A percentile compares a stretch with the other conserved stretches of the same genome.
phyloP scores from a whole-genome alignment of 495 filamentous ascomycete genomes.

The Neurospora intermedia region DNA sequence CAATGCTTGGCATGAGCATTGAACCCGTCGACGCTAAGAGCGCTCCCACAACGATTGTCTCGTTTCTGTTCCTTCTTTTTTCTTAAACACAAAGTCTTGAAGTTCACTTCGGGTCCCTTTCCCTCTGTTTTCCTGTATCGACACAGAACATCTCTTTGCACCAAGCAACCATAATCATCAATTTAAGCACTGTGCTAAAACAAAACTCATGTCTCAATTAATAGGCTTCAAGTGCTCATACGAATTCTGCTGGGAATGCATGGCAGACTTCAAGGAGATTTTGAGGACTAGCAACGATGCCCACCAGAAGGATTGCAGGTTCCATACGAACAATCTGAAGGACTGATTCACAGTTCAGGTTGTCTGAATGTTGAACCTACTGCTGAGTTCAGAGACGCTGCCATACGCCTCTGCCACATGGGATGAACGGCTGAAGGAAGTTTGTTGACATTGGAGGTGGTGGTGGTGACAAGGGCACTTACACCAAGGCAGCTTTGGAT shows the following conservation, averaged over 20 bases:
- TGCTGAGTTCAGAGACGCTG: neutral
- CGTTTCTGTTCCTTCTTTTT: neutral
- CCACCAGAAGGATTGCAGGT: slow-evolving; percentile 5
- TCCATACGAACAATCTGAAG: slow-evolving; percentile 8
- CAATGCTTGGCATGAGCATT: neutral
- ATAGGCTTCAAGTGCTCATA: slow-evolving; percentile 11
- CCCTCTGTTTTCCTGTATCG: neutral
- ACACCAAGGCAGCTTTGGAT: neutral
- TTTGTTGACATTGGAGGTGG: neutral
- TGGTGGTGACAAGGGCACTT: neutral
- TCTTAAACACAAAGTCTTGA: neutral
- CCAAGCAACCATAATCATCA: neutral
- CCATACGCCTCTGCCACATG: neutral
- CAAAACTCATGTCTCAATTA: neutral
- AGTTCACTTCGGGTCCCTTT: neutral
- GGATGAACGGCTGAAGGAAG: neutral
- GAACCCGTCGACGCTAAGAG: neutral
- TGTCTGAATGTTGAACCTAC: too few species aligned
- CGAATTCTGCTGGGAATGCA: slow-evolving; percentile 18
- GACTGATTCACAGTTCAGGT: neutral
- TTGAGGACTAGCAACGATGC: slow-evolving; percentile 7
- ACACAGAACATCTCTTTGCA: neutral
- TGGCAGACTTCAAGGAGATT: slow-evolving; percentile 10
- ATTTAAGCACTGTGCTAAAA: neutral
- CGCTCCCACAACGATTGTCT: neutral